Evolutionary conservation across 2,329 filamentous ascomycete species (phyloP).

Genomic region (Penicillium sp.): DNA sequence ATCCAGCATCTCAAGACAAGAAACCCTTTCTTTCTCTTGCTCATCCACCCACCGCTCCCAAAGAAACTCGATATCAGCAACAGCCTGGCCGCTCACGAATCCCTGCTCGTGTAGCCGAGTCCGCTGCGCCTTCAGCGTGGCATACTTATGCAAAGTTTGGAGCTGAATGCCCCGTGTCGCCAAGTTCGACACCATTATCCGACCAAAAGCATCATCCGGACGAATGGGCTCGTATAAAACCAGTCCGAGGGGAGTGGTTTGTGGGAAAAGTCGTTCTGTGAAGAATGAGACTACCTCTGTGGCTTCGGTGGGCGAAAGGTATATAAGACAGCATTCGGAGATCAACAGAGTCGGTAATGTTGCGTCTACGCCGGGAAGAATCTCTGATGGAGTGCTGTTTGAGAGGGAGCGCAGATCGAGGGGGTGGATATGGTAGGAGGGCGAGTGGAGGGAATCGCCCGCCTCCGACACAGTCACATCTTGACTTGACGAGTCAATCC

Average conservation of each 20-base stretch:
- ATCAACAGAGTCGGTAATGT: conserved; percentile 77
- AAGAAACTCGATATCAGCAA: conserved; percentile 65
- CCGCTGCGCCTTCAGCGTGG: conserved; percentile 67
- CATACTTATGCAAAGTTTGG: conserved; percentile 76
- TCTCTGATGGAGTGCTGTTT: conserved; percentile 5
- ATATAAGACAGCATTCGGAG: conserved; percentile 95
- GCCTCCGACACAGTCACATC: conserved; percentile 38
- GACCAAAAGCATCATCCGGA: conserved; percentile 81
- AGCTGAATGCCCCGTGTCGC: conserved; percentile 78
- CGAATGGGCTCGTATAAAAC: conserved; percentile 88
- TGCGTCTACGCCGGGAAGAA: conserved; percentile 51
- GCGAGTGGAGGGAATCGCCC: conserved; percentile 48
- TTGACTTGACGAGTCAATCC: conserved; percentile 29
- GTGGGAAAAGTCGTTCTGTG: conserved; percentile 46
- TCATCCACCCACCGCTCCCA: conserved; percentile 73
- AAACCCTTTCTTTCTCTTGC: conserved; percentile 76
- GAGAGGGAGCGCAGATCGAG: conserved; percentile 68
- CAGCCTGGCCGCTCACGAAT: conserved; percentile 59
- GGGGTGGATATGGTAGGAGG: conserved; percentile 58
- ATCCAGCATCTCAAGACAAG: conserved; percentile 81
- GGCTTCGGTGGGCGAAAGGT: conserved; percentile 69
- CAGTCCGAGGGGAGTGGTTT: conserved; percentile 57
- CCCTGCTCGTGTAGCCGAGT: conserved; percentile 66
- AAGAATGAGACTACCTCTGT: conserved; percentile 67
- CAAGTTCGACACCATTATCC: conserved; percentile 89